Percentiles rank a stretch among this genome's conserved stretches.
Evolutionary conservation across 805 yeast genomes (phyloP).

Genomic region (Yarrowia sp.): DNA sequence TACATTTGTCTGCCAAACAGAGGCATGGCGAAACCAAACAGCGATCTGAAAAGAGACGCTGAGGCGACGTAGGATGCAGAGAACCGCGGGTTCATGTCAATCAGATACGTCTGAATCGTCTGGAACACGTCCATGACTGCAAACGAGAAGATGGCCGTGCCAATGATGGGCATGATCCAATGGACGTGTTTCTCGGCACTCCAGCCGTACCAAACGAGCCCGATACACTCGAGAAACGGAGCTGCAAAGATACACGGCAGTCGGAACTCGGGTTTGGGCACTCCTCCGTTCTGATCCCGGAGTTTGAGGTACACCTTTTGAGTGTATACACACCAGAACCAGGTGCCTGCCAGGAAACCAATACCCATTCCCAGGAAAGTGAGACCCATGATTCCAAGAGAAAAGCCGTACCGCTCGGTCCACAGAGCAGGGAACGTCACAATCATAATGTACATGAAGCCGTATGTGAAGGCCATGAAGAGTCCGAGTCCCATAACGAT

Average conservation of each 20-base stretch:
- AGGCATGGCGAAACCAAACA: conserved; percentile 74
- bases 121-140: conserved; percentile 71
- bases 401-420: conserved; percentile 56
- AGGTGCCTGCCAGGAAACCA: conserved; percentile 61
- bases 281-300: conserved; percentile 57
- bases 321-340: conserved; percentile 57
- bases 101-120: conserved; percentile 69
- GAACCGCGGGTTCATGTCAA: conserved; percentile 71
- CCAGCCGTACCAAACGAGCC: conserved; percentile 78
- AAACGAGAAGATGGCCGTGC: conserved; percentile 65
- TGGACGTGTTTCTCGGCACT: conserved; percentile 61
- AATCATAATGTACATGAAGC: conserved; percentile 68
- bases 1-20: conserved; percentile 68
- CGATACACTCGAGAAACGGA: conserved; percentile 63
- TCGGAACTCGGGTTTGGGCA: conserved; percentile 66
- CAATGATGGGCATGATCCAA: conserved; percentile 71
- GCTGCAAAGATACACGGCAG: conserved; percentile 59
- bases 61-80: conserved; percentile 76
- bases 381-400: conserved; percentile 60
- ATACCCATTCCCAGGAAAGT: conserved; percentile 65
- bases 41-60: conserved; percentile 69
- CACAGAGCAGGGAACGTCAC: conserved; percentile 66
- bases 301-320: conserved; percentile 53
- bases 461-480: conserved; percentile 70
- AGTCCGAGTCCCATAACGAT: conserved; percentile 69